These are phyloP conservation scores for Miscanthus lutarioriparius DNA, from an alignment of 176 grass and related monocot species.

Conservation along the genomic window DNA sequence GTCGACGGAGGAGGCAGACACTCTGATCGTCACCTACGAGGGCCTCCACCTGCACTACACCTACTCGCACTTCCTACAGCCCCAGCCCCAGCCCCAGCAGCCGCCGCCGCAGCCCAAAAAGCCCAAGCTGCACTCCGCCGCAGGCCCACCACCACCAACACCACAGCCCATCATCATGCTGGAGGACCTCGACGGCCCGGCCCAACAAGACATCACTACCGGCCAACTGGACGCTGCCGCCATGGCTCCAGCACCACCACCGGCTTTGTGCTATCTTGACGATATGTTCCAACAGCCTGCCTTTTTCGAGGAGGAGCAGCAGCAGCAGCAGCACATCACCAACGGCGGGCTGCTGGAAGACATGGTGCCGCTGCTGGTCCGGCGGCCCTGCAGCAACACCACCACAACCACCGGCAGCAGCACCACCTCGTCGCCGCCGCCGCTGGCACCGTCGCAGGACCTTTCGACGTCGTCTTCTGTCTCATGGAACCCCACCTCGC, in stretches of 20 bases:
- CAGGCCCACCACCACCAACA: background rate
- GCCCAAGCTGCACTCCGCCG: slow-evolving; percentile 28
- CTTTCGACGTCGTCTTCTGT: slow-evolving; percentile 52
- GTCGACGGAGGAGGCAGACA: slow-evolving; percentile 68
- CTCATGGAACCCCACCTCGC: slow-evolving; percentile 51
- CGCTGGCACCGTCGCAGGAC: slow-evolving; percentile 4
- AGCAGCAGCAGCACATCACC: background rate
- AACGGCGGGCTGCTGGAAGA: slow-evolving; percentile 58
- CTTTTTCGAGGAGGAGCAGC: background rate
- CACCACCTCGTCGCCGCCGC: background rate
- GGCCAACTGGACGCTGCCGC: background rate
- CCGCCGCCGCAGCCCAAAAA: slow-evolving; percentile 40
- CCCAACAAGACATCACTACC: background rate
- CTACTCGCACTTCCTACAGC: slow-evolving; percentile 64
- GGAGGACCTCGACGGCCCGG: no score
- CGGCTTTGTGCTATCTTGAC: background rate
- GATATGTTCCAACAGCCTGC: background rate
- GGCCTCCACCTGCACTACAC: slow-evolving; percentile 95
- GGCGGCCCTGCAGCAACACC: slow-evolving; percentile 40
- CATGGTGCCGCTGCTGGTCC: slow-evolving; percentile 68
- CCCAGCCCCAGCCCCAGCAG: background rate
- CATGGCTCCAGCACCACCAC: background rate
- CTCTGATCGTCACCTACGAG: slow-evolving; percentile 75
- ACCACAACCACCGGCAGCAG: background rate
- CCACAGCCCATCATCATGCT: background rate